Percentiles rank a stretch among this genome's conserved stretches.
These are phyloP conservation scores for Tulasnella sp. DNA, from an alignment of 768 basidiomycete genomes.

Conservation along the genomic window DNA sequence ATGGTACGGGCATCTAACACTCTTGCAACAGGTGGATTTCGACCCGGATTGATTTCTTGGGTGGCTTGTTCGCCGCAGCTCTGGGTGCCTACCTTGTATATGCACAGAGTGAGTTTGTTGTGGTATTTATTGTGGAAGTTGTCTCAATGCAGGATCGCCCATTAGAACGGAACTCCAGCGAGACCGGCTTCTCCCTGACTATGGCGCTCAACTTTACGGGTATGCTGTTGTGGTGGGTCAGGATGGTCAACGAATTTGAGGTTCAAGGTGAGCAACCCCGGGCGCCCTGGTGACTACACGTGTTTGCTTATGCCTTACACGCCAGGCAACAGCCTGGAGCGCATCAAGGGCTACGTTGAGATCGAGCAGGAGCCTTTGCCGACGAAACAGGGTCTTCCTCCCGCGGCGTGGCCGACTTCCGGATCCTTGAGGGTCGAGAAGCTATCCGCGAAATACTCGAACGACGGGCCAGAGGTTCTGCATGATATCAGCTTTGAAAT, in stretches of 20 bases:
- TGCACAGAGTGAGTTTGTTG: slow-evolving; percentile 31
- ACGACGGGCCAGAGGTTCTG: slow-evolving; percentile 55
- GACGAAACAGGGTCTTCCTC: slow-evolving; percentile 45
- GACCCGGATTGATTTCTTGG: slow-evolving; percentile 56
- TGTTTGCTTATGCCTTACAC: too few relatives aligned
- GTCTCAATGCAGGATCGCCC: background rate
- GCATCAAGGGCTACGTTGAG: slow-evolving; percentile 53
- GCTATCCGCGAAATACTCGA: slow-evolving; percentile 49
- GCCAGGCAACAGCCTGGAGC: slow-evolving; percentile 41
- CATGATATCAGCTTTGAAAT: slow-evolving; percentile 57
- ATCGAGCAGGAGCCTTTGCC: slow-evolving; percentile 53
- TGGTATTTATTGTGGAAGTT: background rate
- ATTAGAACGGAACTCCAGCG: slow-evolving; percentile 41
- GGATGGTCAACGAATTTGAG: slow-evolving; percentile 47
- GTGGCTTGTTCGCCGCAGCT: slow-evolving; percentile 50
- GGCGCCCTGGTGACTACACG: background rate
- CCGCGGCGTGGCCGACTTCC: slow-evolving; percentile 61
- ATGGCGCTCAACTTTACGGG: slow-evolving; percentile 55
- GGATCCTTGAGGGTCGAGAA: slow-evolving; percentile 52
- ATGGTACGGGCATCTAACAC: background rate
- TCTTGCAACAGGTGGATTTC: slow-evolving; percentile 43
- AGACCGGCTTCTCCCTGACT: slow-evolving; percentile 41
- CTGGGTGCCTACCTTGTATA: slow-evolving; percentile 59
- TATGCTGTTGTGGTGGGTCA: slow-evolving; percentile 48
- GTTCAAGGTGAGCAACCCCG: slow-evolving; percentile 39